These are phyloP conservation scores for Macrotyloma uniflorum DNA, from an alignment of 306 rosid species.

Conservation along the genomic window DNA sequence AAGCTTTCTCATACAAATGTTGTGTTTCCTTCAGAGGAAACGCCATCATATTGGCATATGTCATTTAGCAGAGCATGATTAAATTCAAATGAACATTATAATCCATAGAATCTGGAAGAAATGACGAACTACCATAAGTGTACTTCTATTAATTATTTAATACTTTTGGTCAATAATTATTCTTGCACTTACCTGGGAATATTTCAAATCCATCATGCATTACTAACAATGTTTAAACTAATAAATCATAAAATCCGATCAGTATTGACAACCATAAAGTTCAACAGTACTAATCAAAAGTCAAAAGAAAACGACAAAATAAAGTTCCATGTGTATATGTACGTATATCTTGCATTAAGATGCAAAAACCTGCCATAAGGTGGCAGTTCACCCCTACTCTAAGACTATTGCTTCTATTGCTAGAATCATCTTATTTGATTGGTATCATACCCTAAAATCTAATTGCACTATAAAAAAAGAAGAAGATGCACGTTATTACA, in stretches of 20 bases:
- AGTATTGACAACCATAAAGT: constrained; percentile 41
- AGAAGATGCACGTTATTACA: neutral
- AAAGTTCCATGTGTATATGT: neutral
- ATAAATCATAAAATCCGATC: constrained; percentile 31
- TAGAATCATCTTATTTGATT: neutral
- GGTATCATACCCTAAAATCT: neutral
- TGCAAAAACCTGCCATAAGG: neutral
- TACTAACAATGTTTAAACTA: constrained; percentile 35
- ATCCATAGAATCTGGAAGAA: constrained; percentile 52
- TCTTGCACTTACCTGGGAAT: constrained; percentile 54
- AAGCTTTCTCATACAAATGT: constrained; percentile 38
- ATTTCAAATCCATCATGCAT: constrained; percentile 46
- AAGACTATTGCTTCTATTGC: constrained; percentile 12
- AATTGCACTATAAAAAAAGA: neutral
- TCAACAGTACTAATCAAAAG: constrained; percentile 19
- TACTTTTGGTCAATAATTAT: constrained; percentile 50
- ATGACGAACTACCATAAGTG: constrained; percentile 46
- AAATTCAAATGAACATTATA: constrained; percentile 37
- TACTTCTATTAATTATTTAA: constrained; percentile 27
- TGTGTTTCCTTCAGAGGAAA: constrained; percentile 46
- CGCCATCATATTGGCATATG: constrained; percentile 48
- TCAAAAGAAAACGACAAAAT: constrained; percentile 44
- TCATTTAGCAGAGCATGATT: constrained; percentile 42
- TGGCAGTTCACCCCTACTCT: constrained; percentile 10
- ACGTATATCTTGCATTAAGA: constrained; percentile 23